These are phyloP conservation scores for Leptographium flavum DNA, from an alignment of 2,329 filamentous ascomycete species.

Conservation along the genomic window DNA sequence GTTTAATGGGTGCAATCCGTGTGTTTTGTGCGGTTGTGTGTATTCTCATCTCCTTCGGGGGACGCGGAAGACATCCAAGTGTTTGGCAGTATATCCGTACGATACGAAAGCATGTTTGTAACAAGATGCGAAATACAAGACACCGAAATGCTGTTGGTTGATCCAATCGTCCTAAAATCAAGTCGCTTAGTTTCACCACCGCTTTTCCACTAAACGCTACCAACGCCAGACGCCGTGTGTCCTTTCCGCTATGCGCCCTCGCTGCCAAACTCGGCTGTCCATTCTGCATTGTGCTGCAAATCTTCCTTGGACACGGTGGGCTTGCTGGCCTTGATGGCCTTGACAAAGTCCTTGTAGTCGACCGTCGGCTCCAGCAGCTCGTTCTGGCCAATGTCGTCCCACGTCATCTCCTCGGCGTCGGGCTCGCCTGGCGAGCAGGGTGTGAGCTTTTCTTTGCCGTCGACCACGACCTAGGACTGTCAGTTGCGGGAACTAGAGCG, in stretches of 20 bases:
- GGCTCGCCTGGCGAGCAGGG: conserved; percentile 88
- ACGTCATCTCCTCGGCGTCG: conserved; percentile 83
- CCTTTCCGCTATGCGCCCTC: conserved; percentile 48
- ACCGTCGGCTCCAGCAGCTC: conserved; percentile 76
- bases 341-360: conserved; percentile 80
- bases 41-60: not conserved
- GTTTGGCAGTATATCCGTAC: too few species aligned
- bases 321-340: conserved; percentile 74
- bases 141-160: too few species aligned
- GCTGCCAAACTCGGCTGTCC: conserved; percentile 93
- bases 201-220: not conserved
- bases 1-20: not conserved
- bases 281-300: conserved; percentile 70
- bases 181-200: not conserved
- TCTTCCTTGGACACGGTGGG: conserved; percentile 87
- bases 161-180: too few species aligned
- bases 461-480: conserved; percentile 47
- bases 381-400: conserved; percentile 75
- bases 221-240: not conserved
- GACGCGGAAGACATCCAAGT: not conserved
- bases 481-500: not conserved
- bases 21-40: not conserved
- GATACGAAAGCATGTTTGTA: not conserved
- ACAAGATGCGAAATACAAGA: too few species aligned
- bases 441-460: conserved; percentile 56